Percentiles rank a stretch among this genome's conserved stretches.
These are phyloP conservation scores for Beta lomatogona DNA, from an alignment of 179 eudicot genomes.

Conservation along the genomic window DNA sequence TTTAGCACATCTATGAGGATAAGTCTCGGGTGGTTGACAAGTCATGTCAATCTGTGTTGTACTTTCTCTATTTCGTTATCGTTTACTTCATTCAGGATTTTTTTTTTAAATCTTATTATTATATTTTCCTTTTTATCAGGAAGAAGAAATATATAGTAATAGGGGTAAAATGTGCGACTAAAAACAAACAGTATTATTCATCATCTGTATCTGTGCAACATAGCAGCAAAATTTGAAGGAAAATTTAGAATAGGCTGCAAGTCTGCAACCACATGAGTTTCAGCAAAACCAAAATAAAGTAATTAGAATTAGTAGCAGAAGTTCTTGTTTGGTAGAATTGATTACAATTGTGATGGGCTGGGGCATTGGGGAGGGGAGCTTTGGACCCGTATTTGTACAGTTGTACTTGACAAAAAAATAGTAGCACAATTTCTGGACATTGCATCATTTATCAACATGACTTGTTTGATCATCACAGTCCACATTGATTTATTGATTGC, in stretches of 20 bases:
- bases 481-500: constrained; percentile 8
- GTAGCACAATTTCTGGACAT: background rate
- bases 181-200: no score
- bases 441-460: background rate
- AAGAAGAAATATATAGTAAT: no score
- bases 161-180: no score
- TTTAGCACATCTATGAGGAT: background rate
- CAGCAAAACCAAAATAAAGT: no score
- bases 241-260: background rate
- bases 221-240: background rate
- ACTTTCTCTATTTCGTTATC: background rate
- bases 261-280: background rate
- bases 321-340: no score
- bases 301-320: no score
- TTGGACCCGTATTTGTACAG: no score
- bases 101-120: background rate
- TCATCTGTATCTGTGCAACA: no score
- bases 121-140: background rate
- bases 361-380: no score
- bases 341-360: no score
- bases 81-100: background rate
- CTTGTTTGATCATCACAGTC: background rate
- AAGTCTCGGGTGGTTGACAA: background rate
- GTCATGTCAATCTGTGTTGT: background rate
- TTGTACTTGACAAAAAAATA: no score